Base-by-base conservation (phyloP, 1,284 basidiomycete species). In the Marasmius tenuissimus region DNA sequence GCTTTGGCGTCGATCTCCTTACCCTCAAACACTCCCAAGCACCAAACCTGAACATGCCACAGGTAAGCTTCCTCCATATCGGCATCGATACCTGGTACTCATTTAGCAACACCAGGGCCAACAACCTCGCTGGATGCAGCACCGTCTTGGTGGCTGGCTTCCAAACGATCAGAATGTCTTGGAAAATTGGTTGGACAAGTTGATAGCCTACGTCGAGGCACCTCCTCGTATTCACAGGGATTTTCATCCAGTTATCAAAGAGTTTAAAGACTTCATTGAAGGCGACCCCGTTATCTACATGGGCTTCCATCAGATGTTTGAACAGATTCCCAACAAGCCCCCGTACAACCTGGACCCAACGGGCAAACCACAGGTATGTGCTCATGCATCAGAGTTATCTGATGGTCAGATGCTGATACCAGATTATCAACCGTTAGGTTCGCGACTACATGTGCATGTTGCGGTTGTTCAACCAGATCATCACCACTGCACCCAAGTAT, bases 391-490 rank as follows among this genome's bases (percentile, higher is more conserved):
- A 33, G n/a, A 22, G 27, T 27, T 14, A 10, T 22, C n/a, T 34
- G 12, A 11, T 33, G 8, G 27, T 63, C 16, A 57, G 58, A 63
- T 58, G 37, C 59, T 57, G 9, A 52, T n/a, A 47, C 38, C 45
- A 16, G 22, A 35, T 27, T 48, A 48, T 48, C 33, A 12, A 27
- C 11, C 12, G 27, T 1, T 51, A 81, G 73, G 72, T 84, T 27
- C 72, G 70, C 3, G 76, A 82, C 66, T 82, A 83, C 61, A 71
- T 73, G 59, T 71, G 77, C 49, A 74, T 85, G 68, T 72, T 84
- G 8, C 65, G 64, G n/a, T 67, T 79, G 1, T 75, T 85, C 66
- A 76, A 85, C 61, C 69, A 73, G 48, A 72, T 82, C 62, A 69
- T 84, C 27, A 66, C 61, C 1, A 74, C 75, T 37, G 78, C 81